phyloP scores from a whole-genome alignment of 257 asterid species.

The Salvia splendens region DNA sequence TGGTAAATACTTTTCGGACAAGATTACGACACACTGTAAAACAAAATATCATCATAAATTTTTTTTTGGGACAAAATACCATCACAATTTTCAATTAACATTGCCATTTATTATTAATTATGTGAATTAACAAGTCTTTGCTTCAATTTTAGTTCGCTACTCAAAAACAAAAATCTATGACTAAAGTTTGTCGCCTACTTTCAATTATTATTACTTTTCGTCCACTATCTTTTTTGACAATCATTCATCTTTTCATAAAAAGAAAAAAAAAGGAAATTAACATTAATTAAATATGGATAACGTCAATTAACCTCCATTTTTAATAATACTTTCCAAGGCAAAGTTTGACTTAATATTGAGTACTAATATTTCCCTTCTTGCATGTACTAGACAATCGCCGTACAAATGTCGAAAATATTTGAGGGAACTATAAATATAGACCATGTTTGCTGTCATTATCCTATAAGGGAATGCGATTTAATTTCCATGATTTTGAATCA shows the following conservation, averaged over 20 bases:
- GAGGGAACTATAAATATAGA: too few relatives aligned
- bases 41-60: too few relatives aligned
- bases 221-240: background rate
- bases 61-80: too few relatives aligned
- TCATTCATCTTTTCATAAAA: background rate
- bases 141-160: background rate
- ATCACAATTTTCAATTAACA: too few relatives aligned
- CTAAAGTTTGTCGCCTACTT: background rate
- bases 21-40: too few relatives aligned
- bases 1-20: too few relatives aligned
- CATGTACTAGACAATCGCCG: background rate
- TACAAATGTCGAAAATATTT: background rate
- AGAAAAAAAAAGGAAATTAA: background rate
- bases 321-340: too few relatives aligned
- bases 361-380: too few relatives aligned
- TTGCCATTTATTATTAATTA: background rate
- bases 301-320: background rate
- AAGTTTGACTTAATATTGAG: background rate
- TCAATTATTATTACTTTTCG: background rate
- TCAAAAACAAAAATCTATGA: background rate
- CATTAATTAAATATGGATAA: background rate
- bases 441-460: too few relatives aligned
- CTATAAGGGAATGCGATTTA: too few relatives aligned
- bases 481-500: too few relatives aligned
- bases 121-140: background rate